Percentiles rank a stretch among this genome's conserved stretches.
These are phyloP conservation scores for Colletotrichum sp. DNA, from an alignment of 2,329 filamentous ascomycete species.

Conservation along the genomic window DNA sequence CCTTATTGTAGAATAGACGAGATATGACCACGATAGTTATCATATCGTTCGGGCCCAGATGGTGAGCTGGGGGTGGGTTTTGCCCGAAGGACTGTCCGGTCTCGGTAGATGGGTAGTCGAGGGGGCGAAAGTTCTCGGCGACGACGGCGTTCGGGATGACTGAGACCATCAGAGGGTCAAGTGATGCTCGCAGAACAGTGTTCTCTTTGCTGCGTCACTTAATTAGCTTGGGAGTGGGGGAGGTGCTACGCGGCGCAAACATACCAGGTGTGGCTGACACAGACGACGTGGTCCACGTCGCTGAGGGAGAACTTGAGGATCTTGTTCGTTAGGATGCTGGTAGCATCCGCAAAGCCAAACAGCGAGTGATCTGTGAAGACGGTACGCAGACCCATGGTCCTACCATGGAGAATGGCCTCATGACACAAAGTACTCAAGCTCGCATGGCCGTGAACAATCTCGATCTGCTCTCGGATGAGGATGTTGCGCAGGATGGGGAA, in stretches of 20 bases:
- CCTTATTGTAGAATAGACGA: conserved; percentile 98
- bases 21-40: conserved; percentile 98
- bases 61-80: conserved; percentile 63
- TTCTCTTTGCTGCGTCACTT: conserved; percentile 81
- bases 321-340: conserved; percentile 96
- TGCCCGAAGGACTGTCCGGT: conserved; percentile 39
- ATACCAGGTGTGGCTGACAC: conserved; percentile 96
- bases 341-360: conserved; percentile 96
- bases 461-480: conserved; percentile 89
- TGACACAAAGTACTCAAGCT: conserved; percentile 93
- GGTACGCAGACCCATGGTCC: conserved; percentile 94
- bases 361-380: conserved; percentile 98
- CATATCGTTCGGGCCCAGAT: conserved; percentile 80
- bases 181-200: conserved; percentile 89
- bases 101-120: conserved; percentile 42
- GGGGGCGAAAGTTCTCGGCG: conserved; percentile 89
- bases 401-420: conserved; percentile 91
- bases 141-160: conserved; percentile 98
- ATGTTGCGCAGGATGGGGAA: conserved; percentile 99
- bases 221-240: conserved; percentile 20
- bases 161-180: conserved; percentile 96
- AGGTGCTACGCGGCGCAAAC: not conserved
- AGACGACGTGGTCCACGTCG: conserved; percentile 98
- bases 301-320: conserved; percentile 94
- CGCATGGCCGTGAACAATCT: conserved; percentile 97